Evolutionary conservation across 1,284 basidiomycete species (phyloP).

Genomic region (Moniliophthora roreri): DNA sequence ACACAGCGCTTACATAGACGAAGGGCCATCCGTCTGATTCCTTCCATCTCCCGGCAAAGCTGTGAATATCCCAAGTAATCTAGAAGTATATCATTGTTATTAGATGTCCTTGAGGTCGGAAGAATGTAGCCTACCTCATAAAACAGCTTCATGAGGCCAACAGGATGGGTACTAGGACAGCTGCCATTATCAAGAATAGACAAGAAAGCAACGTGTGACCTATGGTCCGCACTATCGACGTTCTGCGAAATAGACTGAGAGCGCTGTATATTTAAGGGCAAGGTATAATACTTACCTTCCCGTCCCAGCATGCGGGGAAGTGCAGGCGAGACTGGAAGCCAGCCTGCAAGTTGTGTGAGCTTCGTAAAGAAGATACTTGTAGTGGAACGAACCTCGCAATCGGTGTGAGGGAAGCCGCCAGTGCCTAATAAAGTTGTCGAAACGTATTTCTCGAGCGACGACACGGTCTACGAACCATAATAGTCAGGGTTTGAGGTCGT

Average conservation of each 20-base stretch:
- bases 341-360: slow-evolving; percentile 19
- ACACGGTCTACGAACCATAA: slow-evolving; percentile 20
- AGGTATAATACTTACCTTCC: slow-evolving; percentile 26
- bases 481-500: slow-evolving; percentile 23
- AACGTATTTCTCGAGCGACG: background rate
- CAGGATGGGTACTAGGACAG: slow-evolving; percentile 45
- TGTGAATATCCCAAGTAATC: slow-evolving; percentile 41
- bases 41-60: slow-evolving; percentile 35
- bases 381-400: slow-evolving; percentile 34
- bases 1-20: slow-evolving; percentile 27
- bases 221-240: slow-evolving; percentile 28
- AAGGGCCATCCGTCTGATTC: slow-evolving; percentile 41
- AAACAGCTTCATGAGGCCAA: slow-evolving; percentile 45
- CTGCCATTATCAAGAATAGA: slow-evolving; percentile 40
- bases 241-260: background rate
- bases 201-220: slow-evolving; percentile 34
- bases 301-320: slow-evolving; percentile 55
- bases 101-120: background rate
- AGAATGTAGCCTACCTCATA: slow-evolving; percentile 35
- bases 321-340: slow-evolving; percentile 36
- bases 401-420: slow-evolving; percentile 37
- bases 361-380: too few species aligned
- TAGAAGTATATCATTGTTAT: slow-evolving; percentile 17
- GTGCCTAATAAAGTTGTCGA: slow-evolving; percentile 1
- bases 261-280: too few species aligned